phyloP scores from a whole-genome alignment of 169 alveolate genomes.

The Plasmodium billcollinsi region DNA sequence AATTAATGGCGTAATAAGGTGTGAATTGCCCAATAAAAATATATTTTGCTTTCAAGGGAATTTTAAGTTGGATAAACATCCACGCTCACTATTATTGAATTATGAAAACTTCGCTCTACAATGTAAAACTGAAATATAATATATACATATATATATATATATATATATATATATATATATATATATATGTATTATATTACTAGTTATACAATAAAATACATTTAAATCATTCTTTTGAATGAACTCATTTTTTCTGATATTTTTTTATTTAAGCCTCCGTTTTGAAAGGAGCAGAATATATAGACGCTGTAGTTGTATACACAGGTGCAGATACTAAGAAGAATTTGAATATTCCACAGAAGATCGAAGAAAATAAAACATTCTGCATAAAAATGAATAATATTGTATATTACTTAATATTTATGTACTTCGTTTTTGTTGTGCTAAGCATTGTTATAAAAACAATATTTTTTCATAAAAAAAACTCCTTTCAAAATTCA shows the following conservation, averaged over 20 bases:
- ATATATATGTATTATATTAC: neutral
- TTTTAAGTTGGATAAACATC: conserved; percentile 63
- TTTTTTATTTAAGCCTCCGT: conserved; percentile 61
- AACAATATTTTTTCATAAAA: conserved; percentile 12
- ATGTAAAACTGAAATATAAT: conserved; percentile 30
- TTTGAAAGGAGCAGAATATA: conserved; percentile 64
- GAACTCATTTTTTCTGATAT: neutral
- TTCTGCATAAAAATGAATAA: conserved; percentile 73
- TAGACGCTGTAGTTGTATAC: conserved; percentile 76
- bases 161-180: too few species aligned
- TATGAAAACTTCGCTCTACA: conserved; percentile 71
- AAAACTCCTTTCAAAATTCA: conserved; percentile 3
- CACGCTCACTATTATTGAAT: conserved; percentile 56
- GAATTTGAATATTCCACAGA: conserved; percentile 70
- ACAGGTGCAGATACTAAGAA: conserved; percentile 78
- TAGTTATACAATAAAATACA: neutral
- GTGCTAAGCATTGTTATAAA: conserved; percentile 36
- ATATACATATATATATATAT: neutral
- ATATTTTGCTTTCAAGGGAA: conserved; percentile 71
- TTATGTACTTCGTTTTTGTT: conserved; percentile 62
- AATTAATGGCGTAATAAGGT: conserved; percentile 69
- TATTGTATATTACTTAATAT: conserved; percentile 70
- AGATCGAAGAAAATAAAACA: conserved; percentile 60
- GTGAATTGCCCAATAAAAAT: conserved; percentile 75
- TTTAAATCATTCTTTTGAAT: neutral